phyloP scores from a whole-genome alignment of 2,329 filamentous ascomycete species.

The Ascochyta pisi region DNA sequence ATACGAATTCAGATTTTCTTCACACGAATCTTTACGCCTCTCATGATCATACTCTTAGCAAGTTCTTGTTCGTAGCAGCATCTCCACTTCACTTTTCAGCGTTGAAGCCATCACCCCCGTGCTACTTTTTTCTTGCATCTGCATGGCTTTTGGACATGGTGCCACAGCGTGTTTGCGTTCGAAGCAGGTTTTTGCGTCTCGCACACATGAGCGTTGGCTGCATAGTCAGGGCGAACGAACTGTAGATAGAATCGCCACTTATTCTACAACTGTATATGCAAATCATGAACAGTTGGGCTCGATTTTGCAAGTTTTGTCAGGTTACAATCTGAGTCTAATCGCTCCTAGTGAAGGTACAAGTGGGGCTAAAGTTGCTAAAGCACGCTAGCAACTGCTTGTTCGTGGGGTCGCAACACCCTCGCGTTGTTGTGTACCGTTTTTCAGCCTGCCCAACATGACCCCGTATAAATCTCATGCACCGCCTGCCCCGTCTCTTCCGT shows the following conservation, averaged over 20 bases:
- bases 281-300: background rate
- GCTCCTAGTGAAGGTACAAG: too few species aligned
- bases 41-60: constrained; percentile 9
- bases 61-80: constrained; percentile 3
- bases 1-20: constrained; percentile 12
- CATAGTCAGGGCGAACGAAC: background rate
- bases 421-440: too few species aligned
- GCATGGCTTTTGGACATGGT: background rate
- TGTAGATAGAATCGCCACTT: constrained; percentile 2
- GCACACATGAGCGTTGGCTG: background rate
- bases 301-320: too few species aligned
- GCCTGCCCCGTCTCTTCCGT: too few species aligned
- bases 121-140: background rate
- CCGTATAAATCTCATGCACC: too few species aligned
- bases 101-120: background rate
- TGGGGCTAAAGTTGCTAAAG: too few species aligned
- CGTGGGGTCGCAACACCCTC: too few species aligned
- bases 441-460: too few species aligned
- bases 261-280: background rate
- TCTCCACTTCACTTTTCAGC: background rate
- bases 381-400: too few species aligned
- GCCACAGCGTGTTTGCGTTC: background rate
- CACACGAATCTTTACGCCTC: constrained; percentile 6
- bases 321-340: too few species aligned
- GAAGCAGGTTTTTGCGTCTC: background rate